phyloP scores from a whole-genome alignment of 2,329 filamentous ascomycete genomes.

The Grosmannia huntii region DNA sequence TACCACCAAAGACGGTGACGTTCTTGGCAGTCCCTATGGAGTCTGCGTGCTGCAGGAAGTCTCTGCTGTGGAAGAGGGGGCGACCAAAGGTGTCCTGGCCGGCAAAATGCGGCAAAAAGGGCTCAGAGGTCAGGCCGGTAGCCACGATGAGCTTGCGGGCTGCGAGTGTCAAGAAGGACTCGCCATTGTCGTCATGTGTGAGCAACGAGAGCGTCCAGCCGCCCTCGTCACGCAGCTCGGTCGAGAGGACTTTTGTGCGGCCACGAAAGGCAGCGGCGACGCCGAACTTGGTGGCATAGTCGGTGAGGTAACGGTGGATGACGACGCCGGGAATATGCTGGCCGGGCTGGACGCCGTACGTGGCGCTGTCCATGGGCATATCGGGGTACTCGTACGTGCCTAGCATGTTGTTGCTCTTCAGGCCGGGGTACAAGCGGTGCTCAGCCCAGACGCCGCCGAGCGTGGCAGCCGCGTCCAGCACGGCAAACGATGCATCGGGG shows the following conservation, averaged over 20 bases:
- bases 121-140: slow-evolving; percentile 40
- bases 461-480: slow-evolving; percentile 44
- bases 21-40: slow-evolving; percentile 28
- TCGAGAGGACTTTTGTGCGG: slow-evolving; percentile 25
- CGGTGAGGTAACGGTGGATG: slow-evolving; percentile 33
- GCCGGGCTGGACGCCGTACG: slow-evolving; percentile 32
- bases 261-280: slow-evolving; percentile 27
- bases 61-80: slow-evolving; percentile 36
- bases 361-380: slow-evolving; percentile 51
- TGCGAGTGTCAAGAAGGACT: slow-evolving; percentile 17
- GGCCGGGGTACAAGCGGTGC: slow-evolving; percentile 51
- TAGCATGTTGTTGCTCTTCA: slow-evolving; percentile 63
- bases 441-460: slow-evolving; percentile 60
- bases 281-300: slow-evolving; percentile 30
- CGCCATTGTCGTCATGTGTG: slow-evolving; percentile 10
- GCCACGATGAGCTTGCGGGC: slow-evolving; percentile 39
- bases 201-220: slow-evolving; percentile 29
- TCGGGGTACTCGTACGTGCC: slow-evolving; percentile 64
- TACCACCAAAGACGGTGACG: slow-evolving; percentile 46
- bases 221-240: slow-evolving; percentile 26
- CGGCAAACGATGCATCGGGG: slow-evolving; percentile 38
- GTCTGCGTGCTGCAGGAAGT: slow-evolving; percentile 28
- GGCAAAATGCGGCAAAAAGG: slow-evolving; percentile 31
- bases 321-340: slow-evolving; percentile 35
- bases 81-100: slow-evolving; percentile 32